A percentile compares a stretch with the other conserved stretches of the same genome.
phyloP scores from a whole-genome alignment of 441 rosid species.

The Geranium incanum region DNA sequence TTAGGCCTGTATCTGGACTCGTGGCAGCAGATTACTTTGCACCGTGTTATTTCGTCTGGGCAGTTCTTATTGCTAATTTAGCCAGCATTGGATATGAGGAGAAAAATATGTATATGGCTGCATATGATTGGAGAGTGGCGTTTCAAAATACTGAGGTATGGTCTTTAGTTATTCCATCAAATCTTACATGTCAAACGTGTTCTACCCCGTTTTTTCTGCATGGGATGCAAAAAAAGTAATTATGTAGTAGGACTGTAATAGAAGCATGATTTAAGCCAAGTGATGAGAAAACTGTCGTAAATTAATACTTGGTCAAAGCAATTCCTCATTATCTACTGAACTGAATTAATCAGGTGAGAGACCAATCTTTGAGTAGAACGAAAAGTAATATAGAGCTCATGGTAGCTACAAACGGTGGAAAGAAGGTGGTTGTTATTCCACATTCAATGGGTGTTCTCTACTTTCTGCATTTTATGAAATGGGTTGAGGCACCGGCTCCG shows the following conservation, averaged over 20 bases:
- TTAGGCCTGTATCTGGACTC: slow-evolving; percentile 82
- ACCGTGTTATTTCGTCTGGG: slow-evolving; percentile 98
- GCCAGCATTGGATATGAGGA: slow-evolving; percentile 94
- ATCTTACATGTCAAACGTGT: background rate
- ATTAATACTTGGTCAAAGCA: background rate
- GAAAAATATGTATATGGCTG: slow-evolving; percentile 90
- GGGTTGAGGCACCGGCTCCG: slow-evolving; percentile 99
- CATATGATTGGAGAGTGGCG: slow-evolving; percentile 94
- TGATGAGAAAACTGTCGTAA: background rate
- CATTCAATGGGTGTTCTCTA: slow-evolving; percentile 96
- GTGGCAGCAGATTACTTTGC: slow-evolving; percentile 98
- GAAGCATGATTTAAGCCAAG: background rate
- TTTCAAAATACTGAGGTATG: slow-evolving; percentile 92
- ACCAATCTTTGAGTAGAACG: slow-evolving; percentile 75
- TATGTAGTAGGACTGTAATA: no score
- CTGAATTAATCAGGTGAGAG: slow-evolving; percentile 56
- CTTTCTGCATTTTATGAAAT: slow-evolving; percentile 93
- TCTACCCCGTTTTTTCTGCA: background rate
- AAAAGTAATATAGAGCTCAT: slow-evolving; percentile 80
- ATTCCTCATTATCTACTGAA: slow-evolving; percentile 15
- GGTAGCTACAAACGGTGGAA: slow-evolving; percentile 75
- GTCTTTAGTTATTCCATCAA: background rate
- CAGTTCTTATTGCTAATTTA: slow-evolving; percentile 87
- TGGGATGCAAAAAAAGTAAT: slow-evolving; percentile 1
- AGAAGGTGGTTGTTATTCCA: slow-evolving; percentile 80